A percentile compares a stretch with the other conserved stretches of the same genome.
These are phyloP conservation scores for Sugiyamaella pinicola DNA, from an alignment of 1,139 yeast species.

Conservation along the genomic window DNA sequence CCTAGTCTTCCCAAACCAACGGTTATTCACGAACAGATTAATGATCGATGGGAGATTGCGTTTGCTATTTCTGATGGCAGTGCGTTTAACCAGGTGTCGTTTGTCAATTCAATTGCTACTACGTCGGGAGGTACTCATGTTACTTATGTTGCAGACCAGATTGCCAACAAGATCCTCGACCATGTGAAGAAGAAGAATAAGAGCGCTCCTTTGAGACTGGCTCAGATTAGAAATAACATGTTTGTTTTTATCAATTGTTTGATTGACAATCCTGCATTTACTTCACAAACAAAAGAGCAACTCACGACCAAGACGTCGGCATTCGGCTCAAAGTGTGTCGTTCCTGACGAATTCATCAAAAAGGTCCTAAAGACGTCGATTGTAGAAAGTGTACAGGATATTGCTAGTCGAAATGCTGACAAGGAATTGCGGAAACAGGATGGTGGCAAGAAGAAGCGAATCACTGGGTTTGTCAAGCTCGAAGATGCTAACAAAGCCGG, in stretches of 20 bases:
- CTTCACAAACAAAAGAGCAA: conserved; percentile 97
- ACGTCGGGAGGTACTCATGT: conserved; percentile 98
- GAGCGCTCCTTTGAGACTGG: conserved; percentile 74
- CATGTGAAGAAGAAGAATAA: conserved; percentile 74
- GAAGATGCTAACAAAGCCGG: conserved; percentile 99
- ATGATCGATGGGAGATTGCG: conserved; percentile 92
- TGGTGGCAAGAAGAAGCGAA: conserved; percentile 86
- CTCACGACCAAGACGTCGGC: conserved; percentile 85
- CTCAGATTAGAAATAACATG: conserved; percentile 88
- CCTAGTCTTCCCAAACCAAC: conserved; percentile 56
- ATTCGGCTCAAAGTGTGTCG: conserved; percentile 80
- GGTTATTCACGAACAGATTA: conserved; percentile 75
- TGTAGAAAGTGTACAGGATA: conserved; percentile 76
- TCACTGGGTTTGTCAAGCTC: conserved; percentile 85
- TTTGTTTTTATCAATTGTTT: conserved; percentile 89
- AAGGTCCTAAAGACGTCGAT: conserved; percentile 77
- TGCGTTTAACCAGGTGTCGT: conserved; percentile 85
- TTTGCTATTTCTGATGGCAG: conserved; percentile 90
- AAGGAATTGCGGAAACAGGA: conserved; percentile 89
- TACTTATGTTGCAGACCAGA: conserved; percentile 80
- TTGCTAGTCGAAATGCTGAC: conserved; percentile 85
- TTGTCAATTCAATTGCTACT: conserved; percentile 96
- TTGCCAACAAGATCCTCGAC: conserved; percentile 73
- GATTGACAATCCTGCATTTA: conserved; percentile 95
- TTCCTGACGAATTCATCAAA: conserved; percentile 75